Conservation (phyloP, 2,329 filamentous ascomycete genomes). For the Botrytis sinoallii region DNA sequence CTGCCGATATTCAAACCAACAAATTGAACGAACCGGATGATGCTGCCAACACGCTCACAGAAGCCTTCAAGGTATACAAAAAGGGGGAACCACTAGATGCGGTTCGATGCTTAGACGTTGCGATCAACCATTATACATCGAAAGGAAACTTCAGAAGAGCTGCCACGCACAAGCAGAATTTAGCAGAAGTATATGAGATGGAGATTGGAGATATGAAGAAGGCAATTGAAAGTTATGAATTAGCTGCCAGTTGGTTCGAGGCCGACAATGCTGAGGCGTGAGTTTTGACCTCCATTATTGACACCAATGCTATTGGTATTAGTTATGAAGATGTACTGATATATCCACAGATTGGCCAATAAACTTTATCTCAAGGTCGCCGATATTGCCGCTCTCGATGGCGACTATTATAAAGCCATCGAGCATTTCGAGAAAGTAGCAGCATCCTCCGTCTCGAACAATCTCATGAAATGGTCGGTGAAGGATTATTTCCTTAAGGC, state of each 20-base stretch:
- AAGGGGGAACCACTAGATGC: constrained; percentile 82
- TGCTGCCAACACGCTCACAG: constrained; percentile 80
- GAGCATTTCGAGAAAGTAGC: constrained; percentile 82
- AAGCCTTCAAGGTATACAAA: constrained; percentile 93
- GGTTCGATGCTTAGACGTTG: constrained; percentile 72
- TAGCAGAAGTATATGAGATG: constrained; percentile 81
- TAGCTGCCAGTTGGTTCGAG: constrained; percentile 86
- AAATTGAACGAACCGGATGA: constrained; percentile 90
- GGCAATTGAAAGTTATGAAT: constrained; percentile 80
- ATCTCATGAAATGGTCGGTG: constrained; percentile 88
- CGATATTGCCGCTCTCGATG: constrained; percentile 77
- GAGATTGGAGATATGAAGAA: constrained; percentile 75
- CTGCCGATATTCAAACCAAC: constrained; percentile 74
- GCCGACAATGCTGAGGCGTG: constrained; percentile 80
- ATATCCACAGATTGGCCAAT: constrained; percentile 68
- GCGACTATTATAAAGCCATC: constrained; percentile 81
- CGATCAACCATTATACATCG: constrained; percentile 80
- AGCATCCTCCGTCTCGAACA: constrained; percentile 75
- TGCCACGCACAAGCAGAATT: constrained; percentile 83
- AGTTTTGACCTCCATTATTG: constrained; percentile 38
- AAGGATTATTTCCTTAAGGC: constrained; percentile 96
- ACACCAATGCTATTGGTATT: not conserved
- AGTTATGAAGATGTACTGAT: constrained; percentile 16
- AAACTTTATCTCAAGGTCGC: constrained; percentile 92
- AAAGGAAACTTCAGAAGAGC: constrained; percentile 91